Evolutionary conservation across 2,329 filamentous ascomycete genomes (phyloP).

Genomic region (Phaeosphaeria sp.): DNA sequence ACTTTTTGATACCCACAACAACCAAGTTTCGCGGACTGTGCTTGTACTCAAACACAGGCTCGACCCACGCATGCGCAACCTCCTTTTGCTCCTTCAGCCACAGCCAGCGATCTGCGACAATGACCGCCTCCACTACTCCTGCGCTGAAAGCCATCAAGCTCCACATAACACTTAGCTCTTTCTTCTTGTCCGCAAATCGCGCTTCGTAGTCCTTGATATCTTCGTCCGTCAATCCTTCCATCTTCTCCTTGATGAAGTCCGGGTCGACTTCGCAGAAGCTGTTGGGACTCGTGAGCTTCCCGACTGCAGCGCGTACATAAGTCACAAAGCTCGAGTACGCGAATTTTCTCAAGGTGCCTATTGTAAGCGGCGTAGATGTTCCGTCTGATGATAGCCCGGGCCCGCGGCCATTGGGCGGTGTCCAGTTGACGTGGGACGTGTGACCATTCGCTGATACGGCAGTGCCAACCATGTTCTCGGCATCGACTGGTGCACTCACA

Average conservation of each 20-base stretch:
- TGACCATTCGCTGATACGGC: constrained; percentile 39
- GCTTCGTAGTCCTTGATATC: constrained; percentile 76
- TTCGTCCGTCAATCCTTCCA: constrained; percentile 74
- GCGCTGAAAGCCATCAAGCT: constrained; percentile 96
- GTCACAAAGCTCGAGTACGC: constrained; percentile 77
- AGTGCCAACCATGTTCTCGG: constrained; percentile 49
- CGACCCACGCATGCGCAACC: constrained; percentile 82
- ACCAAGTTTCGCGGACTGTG: constrained; percentile 90
- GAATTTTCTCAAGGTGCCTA: constrained; percentile 81
- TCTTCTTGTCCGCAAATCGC: constrained; percentile 70
- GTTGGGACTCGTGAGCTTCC: constrained; percentile 65
- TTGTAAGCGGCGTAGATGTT: constrained; percentile 80
- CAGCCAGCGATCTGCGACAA: constrained; percentile 88
- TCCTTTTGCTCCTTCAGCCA: constrained; percentile 81
- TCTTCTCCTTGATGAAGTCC: constrained; percentile 66
- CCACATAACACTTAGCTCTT: constrained; percentile 88
- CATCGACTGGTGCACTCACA: constrained; percentile 63
- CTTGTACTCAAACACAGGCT: constrained; percentile 88
- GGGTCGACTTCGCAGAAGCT: constrained; percentile 45
- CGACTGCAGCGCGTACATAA: constrained; percentile 82
- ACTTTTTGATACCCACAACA: constrained; percentile 85
- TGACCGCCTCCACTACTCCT: constrained; percentile 84
- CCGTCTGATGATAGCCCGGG: constrained; percentile 47
- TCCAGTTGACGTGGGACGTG: constrained; percentile 43
- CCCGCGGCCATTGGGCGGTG: constrained; percentile 57